These are phyloP conservation scores for Lachnellula subtilissima DNA, from an alignment of 2,329 filamentous ascomycete genomes.

Conservation along the genomic window DNA sequence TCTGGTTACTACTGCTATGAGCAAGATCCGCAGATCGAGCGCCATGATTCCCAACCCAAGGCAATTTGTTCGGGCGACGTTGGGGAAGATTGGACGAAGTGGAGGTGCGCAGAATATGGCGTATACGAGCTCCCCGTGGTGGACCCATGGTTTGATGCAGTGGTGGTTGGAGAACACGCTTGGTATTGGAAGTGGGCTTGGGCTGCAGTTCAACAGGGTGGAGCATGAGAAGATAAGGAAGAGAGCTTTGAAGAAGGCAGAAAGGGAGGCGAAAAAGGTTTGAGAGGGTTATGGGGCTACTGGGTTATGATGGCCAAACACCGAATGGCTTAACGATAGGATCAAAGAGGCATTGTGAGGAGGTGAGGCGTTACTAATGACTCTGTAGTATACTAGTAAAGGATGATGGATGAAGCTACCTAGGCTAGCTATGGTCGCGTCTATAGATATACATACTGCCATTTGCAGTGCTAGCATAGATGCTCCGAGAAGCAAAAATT, in stretches of 20 bases:
- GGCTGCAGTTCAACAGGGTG: slow-evolving; percentile 56
- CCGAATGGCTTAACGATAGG: no score
- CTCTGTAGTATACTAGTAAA: no score
- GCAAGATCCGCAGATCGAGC: slow-evolving; percentile 80
- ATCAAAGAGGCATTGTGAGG: no score
- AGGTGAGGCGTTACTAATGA: no score
- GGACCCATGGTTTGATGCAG: slow-evolving; percentile 85
- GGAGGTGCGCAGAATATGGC: slow-evolving; percentile 74
- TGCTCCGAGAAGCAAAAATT: no score
- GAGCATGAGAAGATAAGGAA: slow-evolving; percentile 67
- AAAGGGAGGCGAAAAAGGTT: slow-evolving; percentile 57
- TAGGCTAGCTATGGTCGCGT: no score
- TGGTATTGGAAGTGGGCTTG: slow-evolving; percentile 51
- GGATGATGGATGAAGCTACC: no score
- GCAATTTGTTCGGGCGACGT: slow-evolving; percentile 71
- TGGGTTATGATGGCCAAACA: no score
- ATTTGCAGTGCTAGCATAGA: no score
- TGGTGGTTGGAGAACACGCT: slow-evolving; percentile 65
- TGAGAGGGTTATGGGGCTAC: slow-evolving; percentile 6
- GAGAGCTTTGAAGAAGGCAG: slow-evolving; percentile 65
- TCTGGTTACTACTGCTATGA: slow-evolving; percentile 94
- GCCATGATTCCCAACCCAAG: slow-evolving; percentile 75
- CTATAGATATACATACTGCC: no score
- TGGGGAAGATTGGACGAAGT: slow-evolving; percentile 74
- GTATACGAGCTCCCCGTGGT: slow-evolving; percentile 86